These are phyloP conservation scores for Mytilinidion resinicola DNA, from an alignment of 495 filamentous ascomycete genomes.

Conservation along the genomic window DNA sequence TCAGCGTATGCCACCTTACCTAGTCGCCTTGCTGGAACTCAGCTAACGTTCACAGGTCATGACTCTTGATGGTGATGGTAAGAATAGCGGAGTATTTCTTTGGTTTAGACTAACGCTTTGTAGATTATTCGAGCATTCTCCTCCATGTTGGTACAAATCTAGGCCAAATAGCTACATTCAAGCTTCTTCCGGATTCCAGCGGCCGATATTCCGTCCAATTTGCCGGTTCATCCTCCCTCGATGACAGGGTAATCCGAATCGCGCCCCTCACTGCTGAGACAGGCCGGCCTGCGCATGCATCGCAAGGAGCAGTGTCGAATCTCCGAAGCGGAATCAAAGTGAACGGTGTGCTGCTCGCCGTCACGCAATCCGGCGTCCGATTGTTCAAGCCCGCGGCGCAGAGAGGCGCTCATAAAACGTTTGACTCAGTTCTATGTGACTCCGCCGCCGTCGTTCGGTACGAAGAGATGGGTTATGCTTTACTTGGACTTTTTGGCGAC, in stretches of 20 bases:
- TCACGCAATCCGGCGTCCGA: constrained; percentile 66
- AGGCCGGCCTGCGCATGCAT: constrained; percentile 68
- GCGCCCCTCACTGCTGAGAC: constrained; percentile 70
- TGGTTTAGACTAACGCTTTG: not conserved
- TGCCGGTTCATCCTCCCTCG: constrained; percentile 58
- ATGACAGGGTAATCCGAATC: constrained; percentile 68
- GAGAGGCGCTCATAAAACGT: constrained; percentile 84
- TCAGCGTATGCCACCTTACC: constrained; percentile 48
- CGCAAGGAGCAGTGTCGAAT: constrained; percentile 60
- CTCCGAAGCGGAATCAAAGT: constrained; percentile 64
- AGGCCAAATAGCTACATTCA: constrained; percentile 81
- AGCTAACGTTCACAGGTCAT: constrained; percentile 44
- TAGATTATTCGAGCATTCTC: constrained; percentile 84
- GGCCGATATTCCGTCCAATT: constrained; percentile 68
- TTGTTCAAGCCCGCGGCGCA: constrained; percentile 78
- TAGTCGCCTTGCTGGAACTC: not conserved
- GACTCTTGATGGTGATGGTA: constrained; percentile 80
- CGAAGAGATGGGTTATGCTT: constrained; percentile 64
- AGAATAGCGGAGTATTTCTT: not conserved
- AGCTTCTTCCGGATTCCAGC: constrained; percentile 65
- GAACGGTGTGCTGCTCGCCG: constrained; percentile 62
- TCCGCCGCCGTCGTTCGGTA: constrained; percentile 67
- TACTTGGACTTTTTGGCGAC: constrained; percentile 79
- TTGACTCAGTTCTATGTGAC: constrained; percentile 75
- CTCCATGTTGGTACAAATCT: constrained; percentile 85